Evolutionary conservation across 345 rosid genomes (phyloP).

Genomic region (Citrus medica): DNA sequence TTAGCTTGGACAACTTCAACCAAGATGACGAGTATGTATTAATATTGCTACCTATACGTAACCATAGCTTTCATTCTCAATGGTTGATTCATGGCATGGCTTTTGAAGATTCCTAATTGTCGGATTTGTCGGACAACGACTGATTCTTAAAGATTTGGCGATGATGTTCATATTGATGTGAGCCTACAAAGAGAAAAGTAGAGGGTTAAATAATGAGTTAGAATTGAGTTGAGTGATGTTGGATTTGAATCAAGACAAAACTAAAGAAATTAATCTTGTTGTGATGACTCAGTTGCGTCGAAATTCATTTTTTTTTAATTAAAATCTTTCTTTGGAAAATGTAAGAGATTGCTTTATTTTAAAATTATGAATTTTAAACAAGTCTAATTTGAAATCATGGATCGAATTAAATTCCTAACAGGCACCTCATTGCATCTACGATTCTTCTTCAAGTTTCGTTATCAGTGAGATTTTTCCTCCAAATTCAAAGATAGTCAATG

Average conservation of each 20-base stretch:
- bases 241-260: not conserved
- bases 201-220: not conserved
- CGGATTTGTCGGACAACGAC: conserved; percentile 43
- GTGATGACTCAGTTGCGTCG: not conserved
- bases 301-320: not conserved
- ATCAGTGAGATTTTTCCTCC: too few species aligned
- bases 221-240: not conserved
- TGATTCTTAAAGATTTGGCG: conserved; percentile 17
- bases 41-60: conserved; percentile 29
- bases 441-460: too few species aligned
- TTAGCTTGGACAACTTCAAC: conserved; percentile 52
- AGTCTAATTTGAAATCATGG: too few species aligned
- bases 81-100: conserved; percentile 59
- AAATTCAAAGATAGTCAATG: too few species aligned
- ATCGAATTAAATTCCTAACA: too few species aligned
- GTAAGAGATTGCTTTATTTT: not conserved
- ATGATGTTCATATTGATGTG: conserved; percentile 8
- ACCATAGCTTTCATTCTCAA: conserved; percentile 50
- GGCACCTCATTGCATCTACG: too few species aligned
- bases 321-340: not conserved
- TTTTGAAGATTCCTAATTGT: conserved; percentile 50
- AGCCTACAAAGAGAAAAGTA: not conserved
- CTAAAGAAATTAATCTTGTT: not conserved
- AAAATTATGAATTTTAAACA: not conserved
- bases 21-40: conserved; percentile 49